Base-by-base conservation (phyloP, 148 eudicot species). In the Linanthus parryae region DNA sequence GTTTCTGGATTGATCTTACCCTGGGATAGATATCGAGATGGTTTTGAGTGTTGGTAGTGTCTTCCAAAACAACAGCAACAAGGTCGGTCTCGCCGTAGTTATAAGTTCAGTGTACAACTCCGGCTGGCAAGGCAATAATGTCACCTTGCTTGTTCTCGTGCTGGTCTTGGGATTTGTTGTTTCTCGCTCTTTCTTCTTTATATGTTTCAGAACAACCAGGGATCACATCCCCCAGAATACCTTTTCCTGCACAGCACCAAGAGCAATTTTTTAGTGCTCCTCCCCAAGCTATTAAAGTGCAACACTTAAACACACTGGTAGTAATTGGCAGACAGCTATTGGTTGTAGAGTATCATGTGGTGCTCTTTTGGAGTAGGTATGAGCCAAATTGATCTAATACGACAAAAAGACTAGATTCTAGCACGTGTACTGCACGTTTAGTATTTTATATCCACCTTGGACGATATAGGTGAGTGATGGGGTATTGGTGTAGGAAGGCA, bases 121-220 rank as follows among this genome's bases (percentile, higher is more conserved):
- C 97, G 0, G 94, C 77, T 0, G 89, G 94, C 20, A 78, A 17
- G 7, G 84, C 89, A 1, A 86, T 2, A 15, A 81, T 30, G 21
- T 91, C 94, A 1, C 97, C 97, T 44, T 72, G 52, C 3, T 68
- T 56, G 53, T 74, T 84, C 73, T 91, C 94, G 67, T 86, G 97
- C 16, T 65, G 62, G 57, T 91, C 95, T 29, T 59, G 64, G 76
- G 40, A 62, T 19, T 52, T 42, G 42, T 35, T 52, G 14, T 76
- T 40, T 17, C 57, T 11, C n/a, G n/a, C n/a, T 27, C 64, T 72
- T 30, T 37, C 62, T 13, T 17, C 59, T 16, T 45, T 37, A 17
- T 18, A 91, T 0, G 86, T 81, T 46, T 86, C 94, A 0, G 89
- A 75, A 53, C 97, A 86, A 5, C 97, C 97, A 3, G 95, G 86